Evolutionary conservation across 495 filamentous ascomycete genomes (phyloP), one percentile per base, ranked within the genome.

Genomic region (Penicillium parvum): DNA sequence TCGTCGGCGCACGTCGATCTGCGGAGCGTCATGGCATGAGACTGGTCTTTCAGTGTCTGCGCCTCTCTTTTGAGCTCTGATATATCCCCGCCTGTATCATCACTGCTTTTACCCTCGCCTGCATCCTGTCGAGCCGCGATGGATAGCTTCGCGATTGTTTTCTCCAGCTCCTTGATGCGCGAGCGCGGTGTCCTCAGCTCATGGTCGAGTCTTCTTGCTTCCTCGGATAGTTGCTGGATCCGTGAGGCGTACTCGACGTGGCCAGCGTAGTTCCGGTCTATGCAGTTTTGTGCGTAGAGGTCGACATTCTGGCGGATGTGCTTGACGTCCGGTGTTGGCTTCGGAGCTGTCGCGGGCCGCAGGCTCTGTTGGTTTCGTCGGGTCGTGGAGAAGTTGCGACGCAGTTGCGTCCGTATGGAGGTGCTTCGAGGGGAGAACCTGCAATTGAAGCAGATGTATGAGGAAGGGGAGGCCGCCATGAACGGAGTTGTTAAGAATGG

Each of bases 281-380:
- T 48, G 61, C 87, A 94, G 60, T 94, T 98, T 43, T 84, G 71
- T 45, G 79, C 68, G 72, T 96, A 85, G 30, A 92, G 73, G 18
- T 82, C 77, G 28, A 80, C 76, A 63, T 91, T 85, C 40, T 85
- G 75, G 37, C 89, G 88, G 63, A 98, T 95, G 65, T 90, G 82
- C 60, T 86, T 95, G 61, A 95, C 72, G 63, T 96, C 83, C 36
- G 90, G 75, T 14, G 69, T 72, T 6, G 85, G 76, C 55, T 89
- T 95, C 5, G 90, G 91, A 10, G 89, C 91, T 32, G 79, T 85
- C 9, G 87, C 73, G 0, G 85, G 81, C 50, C 78, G 71, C 40
- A 64, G 61, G 57, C 52, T 48, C 36, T 55, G 66, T 26, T 48
- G 53, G 43, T 45, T 40, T 26, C 52, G 57, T 5, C 40, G 49